phyloP scores from a whole-genome alignment of 495 filamentous ascomycete species.

The Entonaema liquescens region DNA sequence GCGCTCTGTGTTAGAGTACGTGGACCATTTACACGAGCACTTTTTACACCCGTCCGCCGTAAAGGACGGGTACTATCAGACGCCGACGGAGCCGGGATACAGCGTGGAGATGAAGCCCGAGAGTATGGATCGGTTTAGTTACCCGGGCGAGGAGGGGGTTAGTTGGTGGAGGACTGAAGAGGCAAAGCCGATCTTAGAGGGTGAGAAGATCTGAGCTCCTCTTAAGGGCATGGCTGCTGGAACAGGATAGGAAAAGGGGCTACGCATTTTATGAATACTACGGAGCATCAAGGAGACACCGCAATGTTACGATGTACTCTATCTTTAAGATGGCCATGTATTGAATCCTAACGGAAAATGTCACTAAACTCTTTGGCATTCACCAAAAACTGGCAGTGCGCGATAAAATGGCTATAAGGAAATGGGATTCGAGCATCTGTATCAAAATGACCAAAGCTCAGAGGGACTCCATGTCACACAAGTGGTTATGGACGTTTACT shows the following conservation, averaged over 20 bases:
- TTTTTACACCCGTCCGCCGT: conserved; percentile 84
- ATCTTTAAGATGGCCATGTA: background rate
- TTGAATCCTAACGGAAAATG: background rate
- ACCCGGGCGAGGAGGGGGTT: conserved; percentile 75
- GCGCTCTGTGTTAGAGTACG: conserved; percentile 85
- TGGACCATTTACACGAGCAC: conserved; percentile 94
- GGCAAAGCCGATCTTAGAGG: conserved; percentile 71
- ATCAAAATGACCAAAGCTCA: too few species aligned
- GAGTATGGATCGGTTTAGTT: conserved; percentile 82
- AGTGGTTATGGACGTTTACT: background rate
- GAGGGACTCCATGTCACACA: background rate
- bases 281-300: background rate
- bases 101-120: conserved; percentile 91
- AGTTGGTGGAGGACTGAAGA: conserved; percentile 85
- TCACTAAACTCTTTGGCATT: too few species aligned
- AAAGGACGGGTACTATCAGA: conserved; percentile 86
- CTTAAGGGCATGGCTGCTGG: background rate
- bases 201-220: conserved; percentile 55
- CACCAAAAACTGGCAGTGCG: background rate
- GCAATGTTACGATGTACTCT: background rate
- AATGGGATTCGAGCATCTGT: too few species aligned
- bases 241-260: background rate
- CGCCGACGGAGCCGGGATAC: conserved; percentile 83
- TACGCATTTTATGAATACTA: background rate
- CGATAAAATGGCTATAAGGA: too few species aligned